Evolutionary conservation across 352 stramenopile genomes (phyloP), one percentile per base, ranked within the genome.

Genomic region (Phytophthora brassicae): DNA sequence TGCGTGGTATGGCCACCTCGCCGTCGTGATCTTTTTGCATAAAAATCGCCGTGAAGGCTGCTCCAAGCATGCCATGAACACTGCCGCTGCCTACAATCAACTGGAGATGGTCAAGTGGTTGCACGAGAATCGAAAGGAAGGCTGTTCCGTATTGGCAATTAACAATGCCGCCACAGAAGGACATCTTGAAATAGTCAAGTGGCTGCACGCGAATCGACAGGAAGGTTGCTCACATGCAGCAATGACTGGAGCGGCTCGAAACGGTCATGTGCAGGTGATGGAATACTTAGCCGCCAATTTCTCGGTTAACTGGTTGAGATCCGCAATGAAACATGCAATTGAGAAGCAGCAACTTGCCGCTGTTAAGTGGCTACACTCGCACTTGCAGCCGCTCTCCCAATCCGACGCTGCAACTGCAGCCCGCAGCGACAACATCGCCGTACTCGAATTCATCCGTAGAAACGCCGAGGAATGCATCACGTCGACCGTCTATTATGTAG

Each of bases 21-120:
- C 31, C 2, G 26, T 63, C 13, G 55, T 56, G 2, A 56, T 48
- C 9, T 62, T 62, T 39, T 23, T 63, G 24, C 35, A 63, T 41
- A 35, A 56, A 46, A 44, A 63, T 42, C 55, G 55, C 20, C 33
- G 35, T 19, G 45, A 63, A 19, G 55, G 43, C 4, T 63, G 55
- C 28, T 36, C 45, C 13, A 58, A 47, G 29, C 24, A 48, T 31
- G 46, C 46, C 8, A 64, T 64, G 56, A 64, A 58, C 29, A 28
- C 14, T 13, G 55, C 55, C 9, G 55, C 55, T 13, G 36, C 36
- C 3, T 38, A 47, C 13, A 58, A 58, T 14, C 51, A 58, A n/a
- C 19, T 50, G 9, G 51, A 58, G 12, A 26, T 50, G 7, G 23
- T 58, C n/a, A 50, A 50, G 19, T 50, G 51, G 51, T 12, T 58